Conservation (phyloP, 768 basidiomycete species). For the Macrolepiota fuliginosa region DNA sequence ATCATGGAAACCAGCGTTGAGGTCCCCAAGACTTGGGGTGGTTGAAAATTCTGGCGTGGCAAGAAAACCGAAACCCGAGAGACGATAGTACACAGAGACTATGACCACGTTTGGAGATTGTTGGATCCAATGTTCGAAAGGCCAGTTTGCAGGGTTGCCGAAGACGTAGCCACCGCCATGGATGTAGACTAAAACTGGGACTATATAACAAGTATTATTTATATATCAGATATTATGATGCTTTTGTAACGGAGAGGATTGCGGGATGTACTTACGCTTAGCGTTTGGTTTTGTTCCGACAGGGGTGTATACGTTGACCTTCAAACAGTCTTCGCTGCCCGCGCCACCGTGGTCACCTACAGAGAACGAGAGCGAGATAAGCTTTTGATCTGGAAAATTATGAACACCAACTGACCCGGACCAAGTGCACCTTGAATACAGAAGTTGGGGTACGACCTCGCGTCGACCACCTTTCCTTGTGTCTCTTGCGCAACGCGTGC, state of each 20-base stretch:
- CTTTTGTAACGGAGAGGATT: not conserved
- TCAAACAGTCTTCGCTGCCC: conserved; percentile 66
- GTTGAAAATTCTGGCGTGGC: conserved; percentile 44
- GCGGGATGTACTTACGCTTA: conserved; percentile 37
- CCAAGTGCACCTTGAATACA: conserved; percentile 52
- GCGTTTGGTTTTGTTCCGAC: conserved; percentile 41
- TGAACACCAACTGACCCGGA: not conserved
- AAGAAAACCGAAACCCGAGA: conserved; percentile 64
- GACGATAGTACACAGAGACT: conserved; percentile 66
- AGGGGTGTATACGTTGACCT: conserved; percentile 65
- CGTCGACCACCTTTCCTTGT: conserved; percentile 43
- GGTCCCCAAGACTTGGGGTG: conserved; percentile 34
- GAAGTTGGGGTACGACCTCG: conserved; percentile 51
- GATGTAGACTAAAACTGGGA: conserved; percentile 47
- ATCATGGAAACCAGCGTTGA: conserved; percentile 56
- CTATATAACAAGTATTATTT: conserved; percentile 19
- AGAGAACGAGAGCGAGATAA: not conserved
- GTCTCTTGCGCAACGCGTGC: conserved; percentile 34
- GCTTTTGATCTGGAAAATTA: not conserved
- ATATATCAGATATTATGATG: no score
- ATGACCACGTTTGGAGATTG: conserved; percentile 61
- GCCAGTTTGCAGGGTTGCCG: conserved; percentile 65
- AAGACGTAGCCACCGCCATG: conserved; percentile 54
- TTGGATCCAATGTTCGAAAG: conserved; percentile 64
- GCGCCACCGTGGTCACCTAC: conserved; percentile 58